These are phyloP conservation scores for Verticillium klebahnii DNA, from an alignment of 2,329 filamentous ascomycete genomes.

Conservation along the genomic window DNA sequence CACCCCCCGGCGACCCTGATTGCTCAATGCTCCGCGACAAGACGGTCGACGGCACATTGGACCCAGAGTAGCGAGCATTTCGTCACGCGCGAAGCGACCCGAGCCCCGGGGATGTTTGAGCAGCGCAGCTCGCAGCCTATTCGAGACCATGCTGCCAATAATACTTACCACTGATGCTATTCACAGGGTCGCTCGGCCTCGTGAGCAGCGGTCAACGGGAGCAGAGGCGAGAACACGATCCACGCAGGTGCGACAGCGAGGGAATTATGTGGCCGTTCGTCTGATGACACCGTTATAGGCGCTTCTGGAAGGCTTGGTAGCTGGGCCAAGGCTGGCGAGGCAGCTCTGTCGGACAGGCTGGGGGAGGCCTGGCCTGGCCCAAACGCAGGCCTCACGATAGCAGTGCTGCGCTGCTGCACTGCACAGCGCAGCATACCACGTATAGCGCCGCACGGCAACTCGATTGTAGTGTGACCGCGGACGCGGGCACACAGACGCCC, in stretches of 20 bases:
- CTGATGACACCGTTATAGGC: neutral
- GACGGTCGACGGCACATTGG: neutral
- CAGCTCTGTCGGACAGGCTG: neutral
- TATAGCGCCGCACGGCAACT: neutral
- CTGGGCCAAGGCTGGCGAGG: neutral
- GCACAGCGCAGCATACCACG: neutral
- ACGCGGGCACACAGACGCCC: neutral
- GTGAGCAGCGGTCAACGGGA: neutral
- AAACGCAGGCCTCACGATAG: neutral
- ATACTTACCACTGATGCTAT: neutral
- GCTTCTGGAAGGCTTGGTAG: neutral
- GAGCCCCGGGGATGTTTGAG: neutral
- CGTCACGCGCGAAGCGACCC: neutral
- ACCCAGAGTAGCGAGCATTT: neutral
- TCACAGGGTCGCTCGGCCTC: neutral
- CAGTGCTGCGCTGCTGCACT: neutral
- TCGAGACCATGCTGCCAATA: neutral
- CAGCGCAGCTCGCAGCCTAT: neutral
- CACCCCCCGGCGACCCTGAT: neutral
- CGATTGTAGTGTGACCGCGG: neutral
- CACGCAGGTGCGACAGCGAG: neutral
- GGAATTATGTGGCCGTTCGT: neutral
- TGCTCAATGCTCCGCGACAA: neutral
- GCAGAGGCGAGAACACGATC: neutral
- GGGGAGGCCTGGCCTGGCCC: neutral